These are phyloP conservation scores for Peniophora sp. DNA, from an alignment of 1,284 basidiomycete species.

Conservation along the genomic window DNA sequence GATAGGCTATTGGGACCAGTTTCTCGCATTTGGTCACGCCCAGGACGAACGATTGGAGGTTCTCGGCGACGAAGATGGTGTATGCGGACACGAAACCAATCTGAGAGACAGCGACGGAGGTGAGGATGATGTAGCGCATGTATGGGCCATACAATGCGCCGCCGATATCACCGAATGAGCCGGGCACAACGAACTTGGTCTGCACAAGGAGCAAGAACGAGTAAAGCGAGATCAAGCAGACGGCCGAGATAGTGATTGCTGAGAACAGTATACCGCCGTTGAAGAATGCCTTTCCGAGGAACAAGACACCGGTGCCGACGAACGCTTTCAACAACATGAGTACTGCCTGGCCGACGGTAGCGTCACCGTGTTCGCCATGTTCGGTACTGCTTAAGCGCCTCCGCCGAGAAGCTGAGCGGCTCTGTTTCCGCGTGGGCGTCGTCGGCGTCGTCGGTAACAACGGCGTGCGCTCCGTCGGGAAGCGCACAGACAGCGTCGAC, in stretches of 20 bases:
- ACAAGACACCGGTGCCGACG: constrained; percentile 93
- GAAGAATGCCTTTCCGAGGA: constrained; percentile 95
- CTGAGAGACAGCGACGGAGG: constrained; percentile 87
- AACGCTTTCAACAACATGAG: constrained; percentile 94
- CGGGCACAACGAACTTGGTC: constrained; percentile 84
- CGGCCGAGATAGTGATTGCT: constrained; percentile 65
- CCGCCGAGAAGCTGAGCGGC: constrained; percentile 45
- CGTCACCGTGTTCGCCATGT: constrained; percentile 69
- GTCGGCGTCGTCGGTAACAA: no score
- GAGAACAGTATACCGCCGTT: constrained; percentile 97
- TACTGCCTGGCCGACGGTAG: constrained; percentile 82
- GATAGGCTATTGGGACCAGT: constrained; percentile 64
- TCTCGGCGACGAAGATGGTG: constrained; percentile 94
- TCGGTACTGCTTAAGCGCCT: constrained; percentile 33
- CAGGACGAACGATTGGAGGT: constrained; percentile 82
- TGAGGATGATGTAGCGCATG: constrained; percentile 88
- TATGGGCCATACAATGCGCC: constrained; percentile 86
- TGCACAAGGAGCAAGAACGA: constrained; percentile 91
- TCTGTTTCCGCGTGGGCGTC: background rate
- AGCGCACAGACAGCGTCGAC: no score
- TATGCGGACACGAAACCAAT: constrained; percentile 87
- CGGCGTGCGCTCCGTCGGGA: no score
- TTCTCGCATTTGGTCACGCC: constrained; percentile 78
- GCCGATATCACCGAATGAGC: constrained; percentile 96
- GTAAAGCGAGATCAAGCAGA: constrained; percentile 86